Conservation (phyloP, 1,284 basidiomycete species). For the Cryptococcus sp. region DNA sequence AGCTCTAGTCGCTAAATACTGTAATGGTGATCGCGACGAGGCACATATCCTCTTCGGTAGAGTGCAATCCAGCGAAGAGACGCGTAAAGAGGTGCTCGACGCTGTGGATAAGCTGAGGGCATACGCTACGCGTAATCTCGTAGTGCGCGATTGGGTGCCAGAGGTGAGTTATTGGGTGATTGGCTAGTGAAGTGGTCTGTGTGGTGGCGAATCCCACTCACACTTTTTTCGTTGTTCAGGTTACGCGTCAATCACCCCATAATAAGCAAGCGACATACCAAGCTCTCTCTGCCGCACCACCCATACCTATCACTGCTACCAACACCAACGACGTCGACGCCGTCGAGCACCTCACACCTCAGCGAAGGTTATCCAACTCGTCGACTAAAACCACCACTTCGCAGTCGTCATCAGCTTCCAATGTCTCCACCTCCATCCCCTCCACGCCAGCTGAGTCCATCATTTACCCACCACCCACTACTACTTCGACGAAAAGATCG, state of each 20-base stretch:
- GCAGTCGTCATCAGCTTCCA: conserved; percentile 10
- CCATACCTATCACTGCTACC: neutral
- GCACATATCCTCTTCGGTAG: conserved; percentile 28
- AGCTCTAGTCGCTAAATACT: conserved; percentile 28
- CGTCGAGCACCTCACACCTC: neutral
- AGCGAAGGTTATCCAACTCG: neutral
- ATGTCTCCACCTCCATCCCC: conserved; percentile 1
- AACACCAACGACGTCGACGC: neutral
- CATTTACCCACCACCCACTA: conserved; percentile 1
- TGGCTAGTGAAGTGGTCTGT: neutral
- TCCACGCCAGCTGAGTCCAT: neutral
- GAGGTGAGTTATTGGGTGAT: conserved; percentile 28
- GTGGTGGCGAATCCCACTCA: neutral
- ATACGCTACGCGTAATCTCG: conserved; percentile 6
- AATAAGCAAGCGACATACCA: neutral
- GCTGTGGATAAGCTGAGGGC: conserved; percentile 22
- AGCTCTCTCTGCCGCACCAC: neutral
- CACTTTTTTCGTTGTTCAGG: neutral
- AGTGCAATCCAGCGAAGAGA: conserved; percentile 22
- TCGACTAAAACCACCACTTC: conserved; percentile 8
- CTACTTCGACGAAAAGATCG: conserved; percentile 3
- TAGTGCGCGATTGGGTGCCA: too few species aligned
- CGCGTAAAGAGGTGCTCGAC: conserved; percentile 13
- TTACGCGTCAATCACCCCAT: neutral
- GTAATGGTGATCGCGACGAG: conserved; percentile 13